phyloP scores from a whole-genome alignment of 805 yeast species.

The Starmerella floris region DNA sequence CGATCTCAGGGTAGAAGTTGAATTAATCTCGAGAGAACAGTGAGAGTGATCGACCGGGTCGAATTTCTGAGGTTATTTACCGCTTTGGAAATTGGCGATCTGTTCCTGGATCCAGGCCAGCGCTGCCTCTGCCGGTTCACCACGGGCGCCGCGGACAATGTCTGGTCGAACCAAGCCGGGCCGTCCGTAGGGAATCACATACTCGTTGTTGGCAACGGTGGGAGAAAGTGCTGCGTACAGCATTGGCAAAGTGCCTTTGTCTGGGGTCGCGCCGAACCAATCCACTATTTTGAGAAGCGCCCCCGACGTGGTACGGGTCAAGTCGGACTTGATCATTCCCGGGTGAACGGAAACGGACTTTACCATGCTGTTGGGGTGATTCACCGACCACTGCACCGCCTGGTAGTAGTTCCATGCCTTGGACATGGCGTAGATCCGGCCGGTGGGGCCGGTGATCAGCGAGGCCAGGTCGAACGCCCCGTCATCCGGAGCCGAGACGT shows the following conservation, averaged over 20 bases:
- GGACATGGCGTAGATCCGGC: conserved; percentile 31
- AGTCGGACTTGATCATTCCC: conserved; percentile 30
- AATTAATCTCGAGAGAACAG: too few species aligned
- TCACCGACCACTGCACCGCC: conserved; percentile 28
- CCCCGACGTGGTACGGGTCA: conserved; percentile 23
- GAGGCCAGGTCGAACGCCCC: conserved; percentile 30
- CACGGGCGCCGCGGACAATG: conserved; percentile 26
- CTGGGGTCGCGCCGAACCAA: conserved; percentile 17
- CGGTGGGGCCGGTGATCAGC: conserved; percentile 17
- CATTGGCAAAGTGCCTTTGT: conserved; percentile 36
- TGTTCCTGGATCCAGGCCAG: conserved; percentile 27
- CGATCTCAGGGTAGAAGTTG: too few species aligned
- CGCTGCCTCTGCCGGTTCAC: conserved; percentile 27
- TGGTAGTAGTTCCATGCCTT: conserved; percentile 33
- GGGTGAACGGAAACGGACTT: conserved; percentile 33
- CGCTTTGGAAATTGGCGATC: conserved; percentile 1
- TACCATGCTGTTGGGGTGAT: conserved; percentile 26
- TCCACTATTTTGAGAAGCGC: neutral
- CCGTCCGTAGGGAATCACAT: conserved; percentile 34
- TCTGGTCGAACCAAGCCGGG: conserved; percentile 31
- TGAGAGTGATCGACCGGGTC: too few species aligned
- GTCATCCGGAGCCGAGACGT: conserved; percentile 21
- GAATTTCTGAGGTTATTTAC: too few species aligned
- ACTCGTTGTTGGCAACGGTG: conserved; percentile 28
- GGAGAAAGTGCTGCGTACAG: conserved; percentile 34